These are phyloP conservation scores for Penicilliopsis zonata DNA, from an alignment of 495 filamentous ascomycete genomes.

Conservation along the genomic window DNA sequence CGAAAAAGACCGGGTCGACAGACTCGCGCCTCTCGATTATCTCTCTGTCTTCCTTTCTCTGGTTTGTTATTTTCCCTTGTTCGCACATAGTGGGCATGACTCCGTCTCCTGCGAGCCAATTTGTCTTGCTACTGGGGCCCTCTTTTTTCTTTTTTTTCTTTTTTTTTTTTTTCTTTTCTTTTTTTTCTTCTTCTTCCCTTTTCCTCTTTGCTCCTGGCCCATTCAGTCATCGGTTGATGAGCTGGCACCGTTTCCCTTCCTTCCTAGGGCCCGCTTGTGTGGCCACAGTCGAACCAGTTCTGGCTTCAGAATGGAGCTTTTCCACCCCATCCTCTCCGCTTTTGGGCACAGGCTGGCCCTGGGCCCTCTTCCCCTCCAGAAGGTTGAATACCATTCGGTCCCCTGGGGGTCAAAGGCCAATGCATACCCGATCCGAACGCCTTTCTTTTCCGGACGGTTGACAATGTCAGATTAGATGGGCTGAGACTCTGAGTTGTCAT, in stretches of 20 bases:
- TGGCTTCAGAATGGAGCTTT: constrained; percentile 14
- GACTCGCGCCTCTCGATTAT: no score
- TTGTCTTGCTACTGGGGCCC: no score
- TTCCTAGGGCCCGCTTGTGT: constrained; percentile 11
- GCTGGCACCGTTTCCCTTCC: constrained; percentile 24
- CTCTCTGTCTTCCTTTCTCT: no score
- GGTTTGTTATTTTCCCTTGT: no score
- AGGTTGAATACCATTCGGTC: neutral
- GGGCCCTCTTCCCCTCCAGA: neutral
- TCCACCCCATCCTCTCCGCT: constrained; percentile 14
- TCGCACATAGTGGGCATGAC: no score
- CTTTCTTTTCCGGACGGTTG: neutral
- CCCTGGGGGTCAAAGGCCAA: neutral
- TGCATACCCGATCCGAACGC: neutral
- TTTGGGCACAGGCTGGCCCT: constrained; percentile 14
- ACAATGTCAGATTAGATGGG: constrained; percentile 8
- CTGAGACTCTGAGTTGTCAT: constrained; percentile 27
- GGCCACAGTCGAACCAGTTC: constrained; percentile 8
- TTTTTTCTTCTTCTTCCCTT: constrained; percentile 1
- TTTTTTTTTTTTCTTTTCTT: constrained; percentile 2
- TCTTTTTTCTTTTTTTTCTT: no score
- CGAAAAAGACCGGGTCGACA: no score
- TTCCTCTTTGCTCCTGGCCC: constrained; percentile 1
- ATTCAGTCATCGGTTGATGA: constrained; percentile 15
- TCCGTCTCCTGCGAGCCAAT: no score